These are phyloP conservation scores for Scytalidium lignicola DNA, from an alignment of 2,329 filamentous ascomycete genomes.

Conservation along the genomic window DNA sequence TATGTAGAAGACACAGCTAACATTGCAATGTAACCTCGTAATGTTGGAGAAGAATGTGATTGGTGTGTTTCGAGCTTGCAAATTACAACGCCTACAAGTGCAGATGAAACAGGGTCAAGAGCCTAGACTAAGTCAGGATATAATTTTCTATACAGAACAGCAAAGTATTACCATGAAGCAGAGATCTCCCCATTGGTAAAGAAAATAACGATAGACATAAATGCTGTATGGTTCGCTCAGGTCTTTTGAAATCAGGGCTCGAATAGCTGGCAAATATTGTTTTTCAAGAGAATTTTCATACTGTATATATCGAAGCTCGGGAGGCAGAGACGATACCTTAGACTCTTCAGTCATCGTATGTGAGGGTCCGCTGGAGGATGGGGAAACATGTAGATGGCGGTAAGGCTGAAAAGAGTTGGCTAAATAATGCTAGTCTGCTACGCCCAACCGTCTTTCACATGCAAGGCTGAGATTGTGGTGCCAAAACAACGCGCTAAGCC, in stretches of 20 bases:
- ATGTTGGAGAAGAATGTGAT: slow-evolving; percentile 66
- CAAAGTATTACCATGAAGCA: slow-evolving; percentile 72
- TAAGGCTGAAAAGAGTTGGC: background rate
- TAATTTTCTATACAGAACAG: background rate
- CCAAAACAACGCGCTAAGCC: background rate
- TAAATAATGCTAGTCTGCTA: background rate
- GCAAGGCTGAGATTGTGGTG: background rate
- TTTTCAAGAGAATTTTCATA: slow-evolving; percentile 57
- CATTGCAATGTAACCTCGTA: slow-evolving; percentile 97
- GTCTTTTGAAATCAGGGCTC: slow-evolving; percentile 90
- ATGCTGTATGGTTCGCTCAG: slow-evolving; percentile 98
- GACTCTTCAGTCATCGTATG: slow-evolving; percentile 3
- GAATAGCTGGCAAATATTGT: slow-evolving; percentile 75
- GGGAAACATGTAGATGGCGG: background rate
- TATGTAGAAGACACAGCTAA: slow-evolving; percentile 79
- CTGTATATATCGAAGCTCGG: slow-evolving; percentile 53
- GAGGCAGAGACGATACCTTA: slow-evolving; percentile 25
- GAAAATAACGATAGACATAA: slow-evolving; percentile 96
- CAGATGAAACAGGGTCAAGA: slow-evolving; percentile 51
- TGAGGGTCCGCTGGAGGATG: background rate
- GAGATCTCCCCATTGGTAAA: slow-evolving; percentile 97
- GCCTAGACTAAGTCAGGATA: slow-evolving; percentile 37
- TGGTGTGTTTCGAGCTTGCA: slow-evolving; percentile 91
- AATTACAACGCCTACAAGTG: slow-evolving; percentile 83
- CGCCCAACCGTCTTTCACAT: background rate